These are phyloP conservation scores for Paraphoma sp. DNA, from an alignment of 2,329 filamentous ascomycete species.

Conservation along the genomic window DNA sequence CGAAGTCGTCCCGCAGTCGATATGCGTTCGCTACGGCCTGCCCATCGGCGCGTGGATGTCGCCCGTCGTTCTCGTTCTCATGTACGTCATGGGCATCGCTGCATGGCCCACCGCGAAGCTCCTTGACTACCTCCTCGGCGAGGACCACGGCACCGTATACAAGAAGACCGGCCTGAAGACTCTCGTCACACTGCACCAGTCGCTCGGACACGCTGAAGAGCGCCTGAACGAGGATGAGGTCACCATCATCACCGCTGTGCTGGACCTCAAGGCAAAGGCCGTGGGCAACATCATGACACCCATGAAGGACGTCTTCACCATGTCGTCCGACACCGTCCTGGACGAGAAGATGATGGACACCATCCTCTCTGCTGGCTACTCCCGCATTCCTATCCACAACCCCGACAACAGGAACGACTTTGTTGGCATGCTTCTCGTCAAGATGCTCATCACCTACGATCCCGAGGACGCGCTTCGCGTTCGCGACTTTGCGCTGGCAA, in stretches of 20 bases:
- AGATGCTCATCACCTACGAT: conserved; percentile 98
- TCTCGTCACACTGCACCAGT: conserved; percentile 92
- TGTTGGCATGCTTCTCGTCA: conserved; percentile 96
- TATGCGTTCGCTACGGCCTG: conserved; percentile 94
- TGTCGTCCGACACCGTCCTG: conserved; percentile 92
- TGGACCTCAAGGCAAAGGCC: conserved; percentile 95
- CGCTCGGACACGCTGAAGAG: conserved; percentile 81
- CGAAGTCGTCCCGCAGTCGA: conserved; percentile 92
- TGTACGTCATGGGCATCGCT: conserved; percentile 89
- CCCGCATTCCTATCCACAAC: conserved; percentile 91
- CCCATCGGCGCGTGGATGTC: conserved; percentile 95
- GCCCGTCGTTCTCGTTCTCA: conserved; percentile 82
- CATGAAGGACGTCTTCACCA: conserved; percentile 95
- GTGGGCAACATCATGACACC: conserved; percentile 98
- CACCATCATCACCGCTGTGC: conserved; percentile 95
- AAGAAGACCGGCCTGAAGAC: conserved; percentile 98
- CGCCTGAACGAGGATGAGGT: conserved; percentile 96
- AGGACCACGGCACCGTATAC: conserved; percentile 95
- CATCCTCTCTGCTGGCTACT: conserved; percentile 93
- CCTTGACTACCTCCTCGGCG: conserved; percentile 88
- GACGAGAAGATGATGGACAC: conserved; percentile 94
- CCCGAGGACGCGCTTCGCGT: conserved; percentile 90
- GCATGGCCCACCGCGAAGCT: conserved; percentile 96
- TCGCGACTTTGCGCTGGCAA: conserved; percentile 88
- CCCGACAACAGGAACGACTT: conserved; percentile 86